A percentile compares a stretch with the other conserved stretches of the same genome.
phyloP scores from a whole-genome alignment of 805 yeast species.

The Candida ponderosae region DNA sequence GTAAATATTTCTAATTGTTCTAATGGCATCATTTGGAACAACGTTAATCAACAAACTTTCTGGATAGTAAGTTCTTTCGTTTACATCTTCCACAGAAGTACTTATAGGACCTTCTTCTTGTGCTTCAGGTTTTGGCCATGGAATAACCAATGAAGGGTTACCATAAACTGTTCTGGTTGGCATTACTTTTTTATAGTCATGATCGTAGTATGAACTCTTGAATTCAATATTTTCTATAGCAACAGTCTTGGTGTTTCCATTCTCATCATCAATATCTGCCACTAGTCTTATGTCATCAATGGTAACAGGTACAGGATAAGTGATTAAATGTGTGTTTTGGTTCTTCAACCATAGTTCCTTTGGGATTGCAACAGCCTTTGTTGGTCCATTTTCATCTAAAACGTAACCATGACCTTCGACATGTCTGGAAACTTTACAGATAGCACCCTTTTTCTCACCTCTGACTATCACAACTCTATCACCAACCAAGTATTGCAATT shows the following conservation, averaged over 20 bases:
- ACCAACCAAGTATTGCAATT: conserved; percentile 62
- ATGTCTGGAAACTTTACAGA: conserved; percentile 58
- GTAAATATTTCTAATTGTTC: conserved; percentile 68
- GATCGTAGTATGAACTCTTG: conserved; percentile 67
- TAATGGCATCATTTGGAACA: conserved; percentile 58
- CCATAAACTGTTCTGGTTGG: conserved; percentile 74
- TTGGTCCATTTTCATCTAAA: conserved; percentile 62
- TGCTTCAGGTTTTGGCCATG: conserved; percentile 78
- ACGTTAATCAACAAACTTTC: conserved; percentile 60
- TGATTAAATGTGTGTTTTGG: conserved; percentile 63
- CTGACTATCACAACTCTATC: conserved; percentile 67
- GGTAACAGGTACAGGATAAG: conserved; percentile 58
- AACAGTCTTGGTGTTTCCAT: conserved; percentile 55
- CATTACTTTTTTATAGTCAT: conserved; percentile 60
- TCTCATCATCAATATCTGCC: conserved; percentile 63
- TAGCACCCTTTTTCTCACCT: conserved; percentile 69
- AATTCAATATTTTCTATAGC: conserved; percentile 71
- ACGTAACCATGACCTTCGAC: conserved; percentile 54
- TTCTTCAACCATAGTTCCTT: conserved; percentile 64
- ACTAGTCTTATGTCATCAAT: conserved; percentile 63
- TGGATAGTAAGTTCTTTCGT: conserved; percentile 69
- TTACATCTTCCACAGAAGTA: conserved; percentile 48
- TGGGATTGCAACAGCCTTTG: conserved; percentile 59
- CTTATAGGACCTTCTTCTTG: conserved; percentile 49
- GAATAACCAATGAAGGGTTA: conserved; percentile 62